A percentile compares a stretch with the other conserved stretches of the same genome.
Conservation (phyloP, 768 basidiomycete genomes). For the Tricholoma flavovirens region DNA sequence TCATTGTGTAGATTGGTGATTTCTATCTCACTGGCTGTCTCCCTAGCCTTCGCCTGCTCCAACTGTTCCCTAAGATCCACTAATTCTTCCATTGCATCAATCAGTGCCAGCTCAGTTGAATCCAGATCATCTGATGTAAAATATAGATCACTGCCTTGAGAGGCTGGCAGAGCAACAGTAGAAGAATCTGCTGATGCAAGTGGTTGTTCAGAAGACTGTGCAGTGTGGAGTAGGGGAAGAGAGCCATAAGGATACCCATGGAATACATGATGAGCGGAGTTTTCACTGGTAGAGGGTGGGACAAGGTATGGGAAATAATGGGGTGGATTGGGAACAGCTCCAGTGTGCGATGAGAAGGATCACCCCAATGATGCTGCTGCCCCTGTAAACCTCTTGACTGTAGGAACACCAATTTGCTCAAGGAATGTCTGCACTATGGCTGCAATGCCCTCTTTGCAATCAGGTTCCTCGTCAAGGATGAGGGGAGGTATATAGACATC, state of each 20-base stretch:
- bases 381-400: background rate
- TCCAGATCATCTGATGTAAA: background rate
- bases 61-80: background rate
- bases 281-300: background rate
- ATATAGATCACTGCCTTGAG: background rate
- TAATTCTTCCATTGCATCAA: background rate
- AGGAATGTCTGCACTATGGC: background rate
- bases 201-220: too few species aligned
- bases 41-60: background rate
- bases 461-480: background rate
- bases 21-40: background rate
- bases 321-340: background rate
- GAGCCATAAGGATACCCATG: background rate
- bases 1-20: background rate
- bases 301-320: background rate
- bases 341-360: background rate
- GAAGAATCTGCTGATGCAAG: background rate
- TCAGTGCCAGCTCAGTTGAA: background rate
- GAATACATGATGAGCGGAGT: background rate
- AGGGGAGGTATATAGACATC: background rate
- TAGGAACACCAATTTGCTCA: background rate
- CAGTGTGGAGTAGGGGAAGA: background rate
- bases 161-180: background rate
- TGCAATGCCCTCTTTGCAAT: background rate
- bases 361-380: background rate